Evolutionary conservation across 257 asterid species (phyloP).

Genomic region (Galeopsis tetrahit): DNA sequence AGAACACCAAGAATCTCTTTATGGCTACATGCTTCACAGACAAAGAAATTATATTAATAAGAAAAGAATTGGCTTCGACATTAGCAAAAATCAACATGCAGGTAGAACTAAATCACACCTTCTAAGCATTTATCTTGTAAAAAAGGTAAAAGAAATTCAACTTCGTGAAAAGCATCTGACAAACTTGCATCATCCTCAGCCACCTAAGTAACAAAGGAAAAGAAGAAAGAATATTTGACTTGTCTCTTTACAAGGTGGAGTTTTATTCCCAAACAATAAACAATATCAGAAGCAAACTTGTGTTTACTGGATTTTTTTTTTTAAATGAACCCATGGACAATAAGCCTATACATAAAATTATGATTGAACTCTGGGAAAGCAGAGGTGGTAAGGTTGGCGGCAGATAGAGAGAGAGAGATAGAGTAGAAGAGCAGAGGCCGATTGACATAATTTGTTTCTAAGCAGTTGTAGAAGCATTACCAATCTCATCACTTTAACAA

Average conservation of each 20-base stretch:
- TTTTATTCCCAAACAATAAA: constrained; percentile 15
- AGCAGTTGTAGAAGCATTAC: constrained; percentile 13
- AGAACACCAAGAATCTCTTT: constrained; percentile 76
- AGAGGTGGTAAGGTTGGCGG: not conserved
- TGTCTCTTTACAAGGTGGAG: constrained; percentile 26
- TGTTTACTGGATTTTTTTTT: not conserved
- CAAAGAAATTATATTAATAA: constrained; percentile 26
- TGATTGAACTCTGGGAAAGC: not conserved
- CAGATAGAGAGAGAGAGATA: not conserved
- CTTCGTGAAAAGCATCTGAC: constrained; percentile 68
- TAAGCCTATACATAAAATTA: constrained; percentile 5
- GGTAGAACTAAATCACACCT: constrained; percentile 53
- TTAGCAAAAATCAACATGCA: constrained; percentile 23
- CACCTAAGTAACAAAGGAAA: constrained; percentile 51
- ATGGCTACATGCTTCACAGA: constrained; percentile 62
- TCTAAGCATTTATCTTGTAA: constrained; percentile 67
- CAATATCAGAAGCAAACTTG: constrained; percentile 9
- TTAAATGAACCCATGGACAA: not conserved
- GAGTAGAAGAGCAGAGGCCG: not conserved
- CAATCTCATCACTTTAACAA: constrained; percentile 6
- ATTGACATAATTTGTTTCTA: not conserved
- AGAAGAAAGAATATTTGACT: constrained; percentile 15
- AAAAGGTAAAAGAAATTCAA: constrained; percentile 89
- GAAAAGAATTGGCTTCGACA: constrained; percentile 18
- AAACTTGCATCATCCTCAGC: constrained; percentile 63